phyloP scores from a whole-genome alignment of 768 basidiomycete genomes.

The Psilocybe subaeruginosa region DNA sequence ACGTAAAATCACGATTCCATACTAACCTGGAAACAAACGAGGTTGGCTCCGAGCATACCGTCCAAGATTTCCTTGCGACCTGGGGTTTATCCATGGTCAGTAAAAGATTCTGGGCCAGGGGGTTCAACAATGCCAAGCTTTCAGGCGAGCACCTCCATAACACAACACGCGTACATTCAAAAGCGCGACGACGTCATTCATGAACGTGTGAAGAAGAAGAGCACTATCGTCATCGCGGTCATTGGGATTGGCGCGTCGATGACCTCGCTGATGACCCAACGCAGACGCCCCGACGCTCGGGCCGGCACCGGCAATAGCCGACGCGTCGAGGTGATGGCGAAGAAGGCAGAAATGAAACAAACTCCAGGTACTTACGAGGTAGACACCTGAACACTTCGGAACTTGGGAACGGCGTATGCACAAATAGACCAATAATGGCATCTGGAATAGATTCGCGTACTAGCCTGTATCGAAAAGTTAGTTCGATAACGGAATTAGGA shows the following conservation, averaged over 20 bases:
- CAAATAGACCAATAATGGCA: constrained; percentile 86
- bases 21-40: constrained; percentile 88
- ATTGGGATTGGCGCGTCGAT: neutral
- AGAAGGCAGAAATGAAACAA: neutral
- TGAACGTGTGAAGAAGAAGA: neutral
- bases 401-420: constrained; percentile 97
- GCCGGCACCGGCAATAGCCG: neutral
- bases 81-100: constrained; percentile 18
- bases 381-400: constrained; percentile 95
- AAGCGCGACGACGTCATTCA: neutral
- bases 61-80: constrained; percentile 93
- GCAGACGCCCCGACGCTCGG: neutral
- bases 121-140: neutral
- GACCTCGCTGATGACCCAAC: neutral
- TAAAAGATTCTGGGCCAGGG: neutral
- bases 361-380: constrained; percentile 62
- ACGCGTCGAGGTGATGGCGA: neutral
- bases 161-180: neutral
- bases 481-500: constrained; percentile 5
- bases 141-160: neutral
- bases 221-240: neutral
- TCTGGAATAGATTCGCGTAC: constrained; percentile 72
- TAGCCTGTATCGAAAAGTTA: constrained; percentile 41
- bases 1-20: neutral
- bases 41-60: constrained; percentile 96